These are phyloP conservation scores for Chytriomyces hyalinus DNA, from an alignment of 192 early-diverging fungal genomes.

Conservation along the genomic window DNA sequence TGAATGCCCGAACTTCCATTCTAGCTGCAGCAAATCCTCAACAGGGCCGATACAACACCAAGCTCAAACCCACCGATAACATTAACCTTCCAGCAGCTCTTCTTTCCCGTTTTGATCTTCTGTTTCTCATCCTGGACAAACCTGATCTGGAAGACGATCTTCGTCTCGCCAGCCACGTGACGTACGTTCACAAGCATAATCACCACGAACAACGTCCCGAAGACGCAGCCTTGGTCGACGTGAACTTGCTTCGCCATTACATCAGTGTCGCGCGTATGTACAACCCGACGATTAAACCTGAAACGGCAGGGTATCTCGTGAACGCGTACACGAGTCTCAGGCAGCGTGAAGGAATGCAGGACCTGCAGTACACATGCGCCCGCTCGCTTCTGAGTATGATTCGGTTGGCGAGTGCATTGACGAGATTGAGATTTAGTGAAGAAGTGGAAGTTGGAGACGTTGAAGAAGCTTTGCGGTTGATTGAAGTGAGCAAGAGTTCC, in stretches of 20 bases:
- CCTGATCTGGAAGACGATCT: slow-evolving; percentile 78
- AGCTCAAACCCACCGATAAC: slow-evolving; percentile 86
- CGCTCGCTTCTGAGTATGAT: slow-evolving; percentile 88
- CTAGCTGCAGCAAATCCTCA: slow-evolving; percentile 96
- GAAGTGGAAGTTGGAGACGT: slow-evolving; percentile 76
- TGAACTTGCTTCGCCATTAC: slow-evolving; percentile 85
- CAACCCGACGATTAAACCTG: slow-evolving; percentile 72
- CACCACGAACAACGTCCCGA: slow-evolving; percentile 70
- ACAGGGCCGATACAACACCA: slow-evolving; percentile 88
- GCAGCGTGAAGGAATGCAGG: slow-evolving; percentile 34
- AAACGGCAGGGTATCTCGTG: slow-evolving; percentile 85
- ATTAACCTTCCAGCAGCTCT: slow-evolving; percentile 97
- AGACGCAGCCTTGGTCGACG: slow-evolving; percentile 69
- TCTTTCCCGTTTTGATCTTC: slow-evolving; percentile 89
- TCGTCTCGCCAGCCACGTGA: slow-evolving; percentile 83
- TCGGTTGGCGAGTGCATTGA: slow-evolving; percentile 80
- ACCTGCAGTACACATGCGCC: slow-evolving; percentile 81
- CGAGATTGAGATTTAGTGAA: slow-evolving; percentile 75
- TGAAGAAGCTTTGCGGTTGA: slow-evolving; percentile 84
- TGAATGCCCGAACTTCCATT: slow-evolving; percentile 94
- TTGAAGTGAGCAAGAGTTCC: slow-evolving; percentile 90
- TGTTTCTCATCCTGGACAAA: slow-evolving; percentile 91
- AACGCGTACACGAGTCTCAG: slow-evolving; percentile 67
- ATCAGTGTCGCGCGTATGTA: slow-evolving; percentile 79
- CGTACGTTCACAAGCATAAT: slow-evolving; percentile 90